A percentile compares a stretch with the other conserved stretches of the same genome.
Conservation (phyloP, 2,329 filamentous ascomycete genomes). For the Fusarium aywerte region DNA sequence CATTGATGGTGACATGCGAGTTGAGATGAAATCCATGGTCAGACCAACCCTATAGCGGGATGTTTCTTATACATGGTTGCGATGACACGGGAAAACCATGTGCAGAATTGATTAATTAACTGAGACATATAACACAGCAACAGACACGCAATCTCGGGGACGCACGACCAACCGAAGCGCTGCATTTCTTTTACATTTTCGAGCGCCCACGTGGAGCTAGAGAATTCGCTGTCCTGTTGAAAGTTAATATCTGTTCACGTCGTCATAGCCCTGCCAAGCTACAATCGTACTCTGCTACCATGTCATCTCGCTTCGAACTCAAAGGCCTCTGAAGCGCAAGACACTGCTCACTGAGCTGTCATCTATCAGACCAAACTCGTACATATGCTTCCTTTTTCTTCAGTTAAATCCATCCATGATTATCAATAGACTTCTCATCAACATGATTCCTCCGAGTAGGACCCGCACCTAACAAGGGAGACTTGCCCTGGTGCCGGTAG, state of each 20-base stretch:
- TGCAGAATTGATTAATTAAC: neutral
- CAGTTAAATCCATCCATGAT: neutral
- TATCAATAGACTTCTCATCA: slow-evolving; percentile 13
- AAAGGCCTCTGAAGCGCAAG: slow-evolving; percentile 8
- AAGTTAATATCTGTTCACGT: slow-evolving; percentile 18
- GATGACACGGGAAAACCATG: slow-evolving; percentile 32
- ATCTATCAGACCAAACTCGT: slow-evolving; percentile 15
- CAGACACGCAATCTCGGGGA: slow-evolving; percentile 40
- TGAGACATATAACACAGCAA: slow-evolving; percentile 30
- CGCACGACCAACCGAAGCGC: slow-evolving; percentile 28
- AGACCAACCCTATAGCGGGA: slow-evolving; percentile 1
- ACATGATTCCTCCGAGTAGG: slow-evolving; percentile 25
- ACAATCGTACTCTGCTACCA: slow-evolving; percentile 15
- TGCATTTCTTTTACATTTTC: slow-evolving; percentile 16
- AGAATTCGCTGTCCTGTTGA: slow-evolving; percentile 40
- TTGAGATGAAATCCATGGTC: slow-evolving; percentile 12
- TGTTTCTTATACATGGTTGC: slow-evolving; percentile 3
- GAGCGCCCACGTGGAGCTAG: slow-evolving; percentile 43
- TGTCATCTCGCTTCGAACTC: slow-evolving; percentile 23
- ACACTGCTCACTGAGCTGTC: slow-evolving; percentile 7
- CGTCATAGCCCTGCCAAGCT: slow-evolving; percentile 21
- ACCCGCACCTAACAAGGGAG: slow-evolving; percentile 13
- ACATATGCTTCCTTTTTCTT: slow-evolving; percentile 21
- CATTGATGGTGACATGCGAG: slow-evolving; percentile 11
- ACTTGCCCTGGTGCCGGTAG: slow-evolving; percentile 4